phyloP scores from a whole-genome alignment of 192 early-diverging fungal genomes.

The Linderina pennispora region DNA sequence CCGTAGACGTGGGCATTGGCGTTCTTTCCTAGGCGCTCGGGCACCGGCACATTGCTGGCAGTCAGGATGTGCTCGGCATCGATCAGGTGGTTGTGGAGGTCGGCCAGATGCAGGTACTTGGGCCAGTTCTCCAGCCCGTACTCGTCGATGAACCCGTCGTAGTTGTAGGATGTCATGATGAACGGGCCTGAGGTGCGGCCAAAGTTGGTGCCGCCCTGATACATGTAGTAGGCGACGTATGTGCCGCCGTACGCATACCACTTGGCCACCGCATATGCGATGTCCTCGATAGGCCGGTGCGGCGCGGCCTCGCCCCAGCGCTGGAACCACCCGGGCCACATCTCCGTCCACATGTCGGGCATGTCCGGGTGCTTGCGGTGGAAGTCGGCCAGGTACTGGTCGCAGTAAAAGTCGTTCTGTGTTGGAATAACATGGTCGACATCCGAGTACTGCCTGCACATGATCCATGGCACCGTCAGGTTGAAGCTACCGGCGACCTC shows the following conservation, averaged over 20 bases:
- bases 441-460: conserved; percentile 48
- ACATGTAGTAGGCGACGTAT: conserved; percentile 55
- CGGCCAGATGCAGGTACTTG: conserved; percentile 38
- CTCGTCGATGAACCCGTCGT: conserved; percentile 44
- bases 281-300: conserved; percentile 50
- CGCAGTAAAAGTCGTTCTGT: conserved; percentile 52
- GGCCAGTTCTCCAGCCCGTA: conserved; percentile 47
- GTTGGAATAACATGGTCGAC: conserved; percentile 39
- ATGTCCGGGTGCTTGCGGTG: conserved; percentile 30
- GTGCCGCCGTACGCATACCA: conserved; percentile 55
- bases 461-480: conserved; percentile 54
- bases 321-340: conserved; percentile 60
- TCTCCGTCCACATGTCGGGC: conserved; percentile 52
- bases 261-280: conserved; percentile 50
- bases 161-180: conserved; percentile 40
- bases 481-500: conserved; percentile 24
- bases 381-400: conserved; percentile 36
- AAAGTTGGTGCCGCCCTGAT: conserved; percentile 67
- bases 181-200: conserved; percentile 45
- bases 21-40: conserved; percentile 1
- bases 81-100: conserved; percentile 17
- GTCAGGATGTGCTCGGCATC: conserved; percentile 14
- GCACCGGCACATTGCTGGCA: conserved; percentile 7
- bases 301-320: conserved; percentile 45
- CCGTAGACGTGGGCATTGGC: conserved; percentile 24